Percentiles rank a stretch among this genome's conserved stretches.
Evolutionary conservation across 202 grass and related monocot species (phyloP).

Genomic region (Schoenoplectus tabernaemontani): DNA sequence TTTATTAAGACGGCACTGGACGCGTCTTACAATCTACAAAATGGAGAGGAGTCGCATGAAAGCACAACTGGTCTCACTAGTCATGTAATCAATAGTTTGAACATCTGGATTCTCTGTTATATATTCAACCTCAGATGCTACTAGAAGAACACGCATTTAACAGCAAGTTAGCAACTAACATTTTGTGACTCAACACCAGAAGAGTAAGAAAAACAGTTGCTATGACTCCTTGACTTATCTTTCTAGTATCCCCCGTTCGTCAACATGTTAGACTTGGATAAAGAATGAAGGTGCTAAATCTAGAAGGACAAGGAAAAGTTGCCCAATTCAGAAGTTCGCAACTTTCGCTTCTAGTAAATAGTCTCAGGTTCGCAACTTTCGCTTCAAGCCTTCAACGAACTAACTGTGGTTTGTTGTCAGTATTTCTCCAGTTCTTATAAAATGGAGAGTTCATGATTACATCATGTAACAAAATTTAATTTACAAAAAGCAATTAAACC

Average conservation of each 20-base stretch:
- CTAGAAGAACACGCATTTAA: conserved; percentile 10
- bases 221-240: conserved; percentile 18
- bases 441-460: neutral
- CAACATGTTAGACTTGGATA: conserved; percentile 11
- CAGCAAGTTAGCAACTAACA: neutral
- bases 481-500: neutral
- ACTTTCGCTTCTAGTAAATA: neutral
- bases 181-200: neutral
- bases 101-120: neutral
- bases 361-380: neutral
- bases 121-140: conserved; percentile 3
- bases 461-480: neutral
- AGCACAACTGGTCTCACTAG: neutral
- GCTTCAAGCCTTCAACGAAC: neutral
- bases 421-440: neutral
- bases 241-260: neutral
- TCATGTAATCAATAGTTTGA: conserved; percentile 13
- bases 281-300: conserved; percentile 12
- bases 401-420: neutral
- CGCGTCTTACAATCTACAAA: neutral
- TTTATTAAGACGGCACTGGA: neutral
- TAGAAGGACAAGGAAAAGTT: conserved; percentile 22
- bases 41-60: neutral
- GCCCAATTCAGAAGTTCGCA: neutral
- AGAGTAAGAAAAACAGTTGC: conserved; percentile 1